Evolutionary conservation across 106 monocot species (phyloP).

Genomic region (Apostasia ramifera): DNA sequence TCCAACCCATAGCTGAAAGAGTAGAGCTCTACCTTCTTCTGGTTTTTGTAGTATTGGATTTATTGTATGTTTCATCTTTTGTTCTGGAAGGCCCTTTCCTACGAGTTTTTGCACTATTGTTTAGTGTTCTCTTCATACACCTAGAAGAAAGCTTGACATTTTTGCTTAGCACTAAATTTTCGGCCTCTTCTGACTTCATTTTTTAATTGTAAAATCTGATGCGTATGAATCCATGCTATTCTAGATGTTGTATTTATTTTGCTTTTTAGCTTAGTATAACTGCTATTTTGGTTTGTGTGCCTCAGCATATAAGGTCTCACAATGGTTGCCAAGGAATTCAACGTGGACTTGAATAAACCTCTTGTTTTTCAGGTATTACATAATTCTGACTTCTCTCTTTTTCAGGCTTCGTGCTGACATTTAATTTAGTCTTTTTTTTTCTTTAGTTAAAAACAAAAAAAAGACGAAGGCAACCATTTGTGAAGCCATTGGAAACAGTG

Average conservation of each 20-base stretch:
- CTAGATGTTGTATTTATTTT: background rate
- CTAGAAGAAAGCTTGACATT: background rate
- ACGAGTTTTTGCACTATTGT: background rate
- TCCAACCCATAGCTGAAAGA: too few relatives aligned
- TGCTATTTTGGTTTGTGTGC: background rate
- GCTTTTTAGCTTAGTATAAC: background rate
- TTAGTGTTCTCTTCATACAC: background rate
- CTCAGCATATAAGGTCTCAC: conserved; percentile 1
- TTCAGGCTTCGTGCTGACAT: background rate
- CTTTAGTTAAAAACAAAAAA: too few relatives aligned
- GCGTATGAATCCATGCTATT: too few relatives aligned
- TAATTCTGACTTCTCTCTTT: background rate
- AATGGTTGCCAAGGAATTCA: conserved; percentile 66
- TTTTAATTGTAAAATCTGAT: too few relatives aligned
- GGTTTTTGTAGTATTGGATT: too few relatives aligned
- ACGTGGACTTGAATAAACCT: conserved; percentile 71
- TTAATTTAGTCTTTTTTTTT: too few relatives aligned
- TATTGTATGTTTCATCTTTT: too few relatives aligned
- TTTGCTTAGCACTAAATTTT: background rate
- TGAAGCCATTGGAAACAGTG: too few relatives aligned
- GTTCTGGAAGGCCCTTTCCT: too few relatives aligned
- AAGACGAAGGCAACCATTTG: too few relatives aligned
- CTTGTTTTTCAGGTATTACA: conserved; percentile 71
- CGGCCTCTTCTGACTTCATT: too few relatives aligned
- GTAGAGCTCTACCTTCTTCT: too few relatives aligned